These are phyloP conservation scores for Annulohypoxylon nitens DNA, from an alignment of 495 filamentous ascomycete species.

Conservation along the genomic window DNA sequence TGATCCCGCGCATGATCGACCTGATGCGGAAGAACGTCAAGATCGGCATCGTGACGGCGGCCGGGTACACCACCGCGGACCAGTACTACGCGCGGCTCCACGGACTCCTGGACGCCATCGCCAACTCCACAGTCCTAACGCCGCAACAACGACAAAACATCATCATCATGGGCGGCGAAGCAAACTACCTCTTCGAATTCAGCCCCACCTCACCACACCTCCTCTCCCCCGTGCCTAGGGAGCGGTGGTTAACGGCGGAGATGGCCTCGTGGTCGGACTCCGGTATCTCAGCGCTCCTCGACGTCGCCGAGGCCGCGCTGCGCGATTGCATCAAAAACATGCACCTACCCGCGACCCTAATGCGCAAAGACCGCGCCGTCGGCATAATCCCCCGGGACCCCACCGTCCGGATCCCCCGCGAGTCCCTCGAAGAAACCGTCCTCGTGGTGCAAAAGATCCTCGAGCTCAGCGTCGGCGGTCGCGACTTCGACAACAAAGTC, in stretches of 20 bases:
- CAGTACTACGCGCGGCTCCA: slow-evolving; percentile 87
- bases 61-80: slow-evolving; percentile 89
- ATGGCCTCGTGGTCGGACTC: slow-evolving; percentile 88
- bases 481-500: slow-evolving; percentile 55
- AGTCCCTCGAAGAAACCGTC: slow-evolving; percentile 95
- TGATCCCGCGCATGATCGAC: slow-evolving; percentile 81
- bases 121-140: slow-evolving; percentile 69
- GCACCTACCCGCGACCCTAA: slow-evolving; percentile 77
- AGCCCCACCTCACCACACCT: slow-evolving; percentile 65
- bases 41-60: slow-evolving; percentile 96
- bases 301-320: slow-evolving; percentile 86
- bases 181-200: slow-evolving; percentile 89
- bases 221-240: slow-evolving; percentile 72
- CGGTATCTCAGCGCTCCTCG: slow-evolving; percentile 81
- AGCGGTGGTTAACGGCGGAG: slow-evolving; percentile 84
- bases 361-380: slow-evolving; percentile 94
- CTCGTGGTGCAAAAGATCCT: slow-evolving; percentile 92
- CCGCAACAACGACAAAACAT: slow-evolving; percentile 76
- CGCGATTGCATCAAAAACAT: slow-evolving; percentile 82
- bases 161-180: slow-evolving; percentile 88
- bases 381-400: slow-evolving; percentile 79
- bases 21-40: slow-evolving; percentile 72
- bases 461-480: slow-evolving; percentile 72
- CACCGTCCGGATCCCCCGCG: slow-evolving; percentile 78
- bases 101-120: slow-evolving; percentile 87